Percentiles rank a stretch among this genome's conserved stretches.
Evolutionary conservation across 1,284 basidiomycete genomes (phyloP).

Genomic region (Earliella scabrosa): DNA sequence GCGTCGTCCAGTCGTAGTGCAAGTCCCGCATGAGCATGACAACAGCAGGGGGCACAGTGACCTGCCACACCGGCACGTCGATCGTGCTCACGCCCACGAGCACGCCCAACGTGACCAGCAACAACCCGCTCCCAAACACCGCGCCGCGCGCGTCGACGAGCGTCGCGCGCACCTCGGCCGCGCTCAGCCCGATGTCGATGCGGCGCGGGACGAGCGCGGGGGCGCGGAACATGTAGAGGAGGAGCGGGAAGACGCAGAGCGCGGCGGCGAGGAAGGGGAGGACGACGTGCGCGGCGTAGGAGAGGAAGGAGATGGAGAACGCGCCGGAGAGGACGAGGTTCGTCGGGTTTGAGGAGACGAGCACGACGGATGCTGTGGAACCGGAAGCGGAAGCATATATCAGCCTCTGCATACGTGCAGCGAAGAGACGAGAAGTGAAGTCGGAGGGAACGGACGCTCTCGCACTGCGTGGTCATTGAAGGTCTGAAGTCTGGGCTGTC

Average conservation of each 20-base stretch:
- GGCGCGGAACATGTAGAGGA: slow-evolving; percentile 57
- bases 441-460: too few relatives aligned
- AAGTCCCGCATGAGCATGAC: slow-evolving; percentile 39
- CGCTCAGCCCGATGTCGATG: slow-evolving; percentile 50
- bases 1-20: slow-evolving; percentile 35
- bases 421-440: too few relatives aligned
- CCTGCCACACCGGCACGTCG: slow-evolving; percentile 68
- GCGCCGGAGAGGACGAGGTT: slow-evolving; percentile 71
- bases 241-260: slow-evolving; percentile 54
- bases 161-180: slow-evolving; percentile 35
- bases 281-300: slow-evolving; percentile 69
- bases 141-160: slow-evolving; percentile 41
- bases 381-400: too few relatives aligned
- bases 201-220: slow-evolving; percentile 52
- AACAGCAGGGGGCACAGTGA: slow-evolving; percentile 87
- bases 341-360: slow-evolving; percentile 73
- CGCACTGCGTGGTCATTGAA: too few relatives aligned
- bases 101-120: slow-evolving; percentile 55
- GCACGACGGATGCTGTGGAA: slow-evolving; percentile 38
- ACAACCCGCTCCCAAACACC: slow-evolving; percentile 40
- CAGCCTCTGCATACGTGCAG: too few relatives aligned
- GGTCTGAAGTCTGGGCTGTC: too few relatives aligned
- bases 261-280: slow-evolving; percentile 72
- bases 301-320: slow-evolving; percentile 44
- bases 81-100: slow-evolving; percentile 60